phyloP scores from a whole-genome alignment of 441 rosid genomes.

The Erysimum cheiri region DNA sequence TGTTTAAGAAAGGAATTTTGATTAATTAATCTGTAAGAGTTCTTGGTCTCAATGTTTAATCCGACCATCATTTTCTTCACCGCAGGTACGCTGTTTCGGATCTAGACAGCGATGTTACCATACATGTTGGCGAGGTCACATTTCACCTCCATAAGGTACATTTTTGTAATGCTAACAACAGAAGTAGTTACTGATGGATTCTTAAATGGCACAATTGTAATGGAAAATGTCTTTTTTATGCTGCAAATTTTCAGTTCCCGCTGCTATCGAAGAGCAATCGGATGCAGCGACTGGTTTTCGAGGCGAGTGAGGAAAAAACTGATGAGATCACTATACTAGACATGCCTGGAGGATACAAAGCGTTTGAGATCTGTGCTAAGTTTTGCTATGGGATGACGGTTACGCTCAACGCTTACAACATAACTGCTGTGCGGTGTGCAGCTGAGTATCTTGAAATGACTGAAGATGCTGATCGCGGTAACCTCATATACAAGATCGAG shows the following conservation, averaged over 20 bases:
- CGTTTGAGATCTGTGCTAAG: constrained; percentile 95
- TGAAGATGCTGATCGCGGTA: constrained; percentile 82
- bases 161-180: background rate
- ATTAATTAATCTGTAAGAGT: constrained; percentile 28
- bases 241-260: constrained; percentile 71
- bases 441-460: constrained; percentile 97
- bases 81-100: constrained; percentile 82
- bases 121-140: constrained; percentile 76
- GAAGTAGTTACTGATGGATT: constrained; percentile 14
- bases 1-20: constrained; percentile 28
- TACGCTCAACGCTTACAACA: constrained; percentile 85
- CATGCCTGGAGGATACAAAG: constrained; percentile 91
- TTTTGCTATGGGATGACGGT: constrained; percentile 96
- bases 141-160: constrained; percentile 91
- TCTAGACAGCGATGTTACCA: constrained; percentile 75
- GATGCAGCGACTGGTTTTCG: constrained; percentile 67
- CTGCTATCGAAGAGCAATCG: constrained; percentile 82
- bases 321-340: constrained; percentile 64
- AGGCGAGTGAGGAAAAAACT: constrained; percentile 61
- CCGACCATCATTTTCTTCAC: background rate
- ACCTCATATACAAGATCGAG: constrained; percentile 84
- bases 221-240: background rate
- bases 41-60: constrained; percentile 11
- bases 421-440: constrained; percentile 87
- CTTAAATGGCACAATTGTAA: background rate